Base-by-base conservation (phyloP, 768 basidiomycete genomes). In the Russula olivacea region DNA sequence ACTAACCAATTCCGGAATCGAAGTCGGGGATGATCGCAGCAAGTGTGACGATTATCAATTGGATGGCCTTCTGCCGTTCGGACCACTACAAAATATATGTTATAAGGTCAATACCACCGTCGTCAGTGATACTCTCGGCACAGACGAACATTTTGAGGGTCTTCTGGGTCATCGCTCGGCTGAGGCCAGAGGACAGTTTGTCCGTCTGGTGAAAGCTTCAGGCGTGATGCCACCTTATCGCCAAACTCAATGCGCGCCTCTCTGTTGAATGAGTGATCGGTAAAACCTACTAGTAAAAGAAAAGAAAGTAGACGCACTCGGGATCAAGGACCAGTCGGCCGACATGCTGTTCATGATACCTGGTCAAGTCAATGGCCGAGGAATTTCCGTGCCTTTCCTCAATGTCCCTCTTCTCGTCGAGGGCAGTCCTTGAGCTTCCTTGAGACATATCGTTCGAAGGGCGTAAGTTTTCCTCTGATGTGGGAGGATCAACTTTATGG, bases 181-280 rank as follows among this genome's bases (percentile, higher is more conserved):
- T 88, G 87, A n/a, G 87, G 87, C 84, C 86, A 88, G 0, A 89
- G 77, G 12, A 88, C 80, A 52, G 78, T 83, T n/a, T 75, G 79
- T 0, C 86, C 85, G 60, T 85, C 83, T n/a, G 68, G 61, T 4
- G 81, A 78, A 8, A 85, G 74, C 76, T 88, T 88, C 58, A 88
- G 75, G 52, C 70, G 76, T 5, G 79, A 73, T 0, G 85, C 84
- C 41, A 85, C 71, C 5, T 73, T 74, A 25, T 81, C 81, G 12
- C 86, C 86, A 56, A 86, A 80, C 72, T 86, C 86, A 59, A 81
- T 73, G 67, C 75, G 77, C 1, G 87, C 87, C 73, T 89, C 86
- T 48, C 83, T 85, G 64, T 15, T 14, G 36, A 7, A n/a, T 25
- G 19, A 11, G 25, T 30, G 28, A n/a, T 58, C 7, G 5, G n/a